Evolutionary conservation across 768 basidiomycete genomes (phyloP).

Genomic region (Phylloporus arenicola): DNA sequence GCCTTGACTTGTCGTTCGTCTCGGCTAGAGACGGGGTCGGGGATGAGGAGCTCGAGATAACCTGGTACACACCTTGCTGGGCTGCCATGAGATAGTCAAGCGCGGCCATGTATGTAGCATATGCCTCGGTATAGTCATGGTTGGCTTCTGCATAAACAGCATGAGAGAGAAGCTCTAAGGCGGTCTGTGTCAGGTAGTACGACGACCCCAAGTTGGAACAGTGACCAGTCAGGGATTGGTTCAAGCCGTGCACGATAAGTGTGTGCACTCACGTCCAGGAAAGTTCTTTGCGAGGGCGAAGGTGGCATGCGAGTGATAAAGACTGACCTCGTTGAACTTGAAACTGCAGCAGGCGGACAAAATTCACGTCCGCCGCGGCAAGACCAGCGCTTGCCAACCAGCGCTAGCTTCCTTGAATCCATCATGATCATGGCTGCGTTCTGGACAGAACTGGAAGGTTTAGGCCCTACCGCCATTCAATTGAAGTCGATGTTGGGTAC

Average conservation of each 20-base stretch:
- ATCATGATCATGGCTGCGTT: no score
- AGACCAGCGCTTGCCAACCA: no score
- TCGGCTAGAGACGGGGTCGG: slow-evolving; percentile 2
- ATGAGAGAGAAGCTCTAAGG: slow-evolving; percentile 82
- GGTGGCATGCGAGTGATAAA: background rate
- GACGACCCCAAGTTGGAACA: background rate
- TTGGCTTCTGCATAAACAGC: slow-evolving; percentile 88
- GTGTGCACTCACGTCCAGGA: slow-evolving; percentile 10
- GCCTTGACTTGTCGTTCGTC: slow-evolving; percentile 16
- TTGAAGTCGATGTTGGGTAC: no score
- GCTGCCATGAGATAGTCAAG: slow-evolving; percentile 98
- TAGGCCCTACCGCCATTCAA: no score
- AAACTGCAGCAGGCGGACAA: no score
- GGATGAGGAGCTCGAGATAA: no score
- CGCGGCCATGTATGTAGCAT: slow-evolving; percentile 87
- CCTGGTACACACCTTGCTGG: slow-evolving; percentile 57
- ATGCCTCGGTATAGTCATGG: slow-evolving; percentile 87
- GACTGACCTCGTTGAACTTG: background rate
- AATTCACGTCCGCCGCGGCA: no score
- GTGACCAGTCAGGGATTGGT: background rate
- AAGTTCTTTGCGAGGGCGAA: background rate
- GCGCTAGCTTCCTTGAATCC: no score
- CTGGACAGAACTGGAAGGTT: no score
- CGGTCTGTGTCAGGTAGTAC: slow-evolving; percentile 39
- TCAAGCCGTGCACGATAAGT: background rate